phyloP scores from a whole-genome alignment of 192 early-diverging fungal genomes.

The Entomortierella chlamydospora region DNA sequence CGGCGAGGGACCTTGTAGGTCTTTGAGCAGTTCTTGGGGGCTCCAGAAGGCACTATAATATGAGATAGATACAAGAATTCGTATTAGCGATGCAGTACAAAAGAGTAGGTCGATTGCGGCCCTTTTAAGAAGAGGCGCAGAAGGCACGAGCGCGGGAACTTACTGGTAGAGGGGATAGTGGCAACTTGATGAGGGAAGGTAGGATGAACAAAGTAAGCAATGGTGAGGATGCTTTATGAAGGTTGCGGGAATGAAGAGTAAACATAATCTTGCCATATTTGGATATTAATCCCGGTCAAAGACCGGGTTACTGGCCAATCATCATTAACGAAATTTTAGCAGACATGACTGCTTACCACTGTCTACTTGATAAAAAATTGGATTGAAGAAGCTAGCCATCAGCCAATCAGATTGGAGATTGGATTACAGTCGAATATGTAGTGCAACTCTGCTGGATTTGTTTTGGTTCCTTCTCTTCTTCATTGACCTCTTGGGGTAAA shows the following conservation, averaged over 20 bases:
- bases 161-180: slow-evolving; percentile 8
- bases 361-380: not conserved
- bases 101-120: not conserved
- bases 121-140: not conserved
- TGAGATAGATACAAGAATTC: too few species aligned
- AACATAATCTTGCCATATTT: not conserved
- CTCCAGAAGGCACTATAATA: slow-evolving; percentile 50
- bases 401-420: slow-evolving; percentile 6
- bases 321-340: not conserved
- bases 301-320: not conserved
- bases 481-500: slow-evolving; percentile 49
- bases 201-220: slow-evolving; percentile 4
- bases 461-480: slow-evolving; percentile 51
- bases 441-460: not conserved
- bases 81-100: not conserved
- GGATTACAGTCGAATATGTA: not conserved
- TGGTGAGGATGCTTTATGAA: too few species aligned
- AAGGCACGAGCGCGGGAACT: not conserved
- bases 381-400: slow-evolving; percentile 5
- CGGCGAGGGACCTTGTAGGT: slow-evolving; percentile 96
- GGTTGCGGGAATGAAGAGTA: not conserved
- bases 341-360: too few species aligned
- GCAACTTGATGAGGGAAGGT: too few species aligned
- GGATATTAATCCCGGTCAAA: slow-evolving; percentile 20
- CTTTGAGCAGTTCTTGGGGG: slow-evolving; percentile 71